Base-by-base conservation (phyloP, 2,329 filamentous ascomycete species). In the Aureobasidium sp. region DNA sequence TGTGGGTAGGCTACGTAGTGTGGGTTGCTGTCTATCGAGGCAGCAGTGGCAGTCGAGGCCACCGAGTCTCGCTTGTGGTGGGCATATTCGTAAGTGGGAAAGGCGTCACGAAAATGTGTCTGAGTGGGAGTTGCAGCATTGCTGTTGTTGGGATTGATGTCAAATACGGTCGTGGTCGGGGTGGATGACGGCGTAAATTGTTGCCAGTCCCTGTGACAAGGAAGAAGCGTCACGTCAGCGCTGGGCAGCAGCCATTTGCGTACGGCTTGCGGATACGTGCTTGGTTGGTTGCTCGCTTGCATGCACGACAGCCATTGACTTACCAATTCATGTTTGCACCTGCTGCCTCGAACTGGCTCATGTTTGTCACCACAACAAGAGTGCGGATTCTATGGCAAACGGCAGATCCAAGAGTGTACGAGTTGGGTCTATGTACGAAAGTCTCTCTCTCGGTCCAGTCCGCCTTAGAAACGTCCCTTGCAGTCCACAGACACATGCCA, bases 121-220 rank as follows among this genome's bases (percentile, higher is more conserved):
- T 57, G 39, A 0, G 39, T 46, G 29, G 53, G 51, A 7, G 51
- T 32, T 15, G 51, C 51, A 27, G 39, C 36, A 26, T n/a, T 57
- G 51, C 23, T 29, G 32, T 57, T 39, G 55, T 15, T 13, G 53
- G 17, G 7, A 26, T 44, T 26, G 27, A n/a, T 63, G 64, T 70
- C 72, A 64, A 76, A 75, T 27, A 72, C 73, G 62, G 69, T 68
- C 58, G 74, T 76, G 64, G 76, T 79, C 59, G 79, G 79, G 36
- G 79, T 80, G 63, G 76, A 77, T 62, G 75, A 76, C 42, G 79
- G 79, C 72, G 78, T 80, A 67, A 78, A 78, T 66, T 80, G 56
- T 29, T 63, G 62, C 62, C 62, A 63, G 47, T 63, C 55, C 53
- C 55, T 53, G 47, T 34, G 39, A 62, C 50, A 55, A 51, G 52